phyloP scores from a whole-genome alignment of 768 basidiomycete species.

The Mrakia hoshinonis region DNA sequence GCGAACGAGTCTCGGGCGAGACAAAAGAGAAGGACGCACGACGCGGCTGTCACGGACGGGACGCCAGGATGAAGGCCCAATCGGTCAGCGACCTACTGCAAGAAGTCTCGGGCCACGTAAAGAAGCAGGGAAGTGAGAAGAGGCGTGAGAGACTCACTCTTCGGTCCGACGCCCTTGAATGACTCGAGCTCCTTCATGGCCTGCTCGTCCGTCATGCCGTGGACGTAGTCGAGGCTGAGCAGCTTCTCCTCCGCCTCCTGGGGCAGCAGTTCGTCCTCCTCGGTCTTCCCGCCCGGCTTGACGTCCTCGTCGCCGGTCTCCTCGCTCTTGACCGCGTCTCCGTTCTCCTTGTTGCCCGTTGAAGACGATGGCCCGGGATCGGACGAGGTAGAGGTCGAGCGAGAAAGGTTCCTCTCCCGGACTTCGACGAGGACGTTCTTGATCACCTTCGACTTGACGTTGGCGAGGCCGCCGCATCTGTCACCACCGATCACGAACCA shows the following conservation, averaged over 20 bases:
- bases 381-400: not conserved
- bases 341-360: not conserved
- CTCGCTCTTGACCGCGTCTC: not conserved
- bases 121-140: not conserved
- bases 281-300: not conserved
- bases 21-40: slow-evolving; percentile 27
- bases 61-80: too few relatives aligned
- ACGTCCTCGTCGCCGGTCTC: too few relatives aligned
- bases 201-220: slow-evolving; percentile 9
- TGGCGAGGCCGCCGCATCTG: slow-evolving; percentile 24
- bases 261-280: not conserved
- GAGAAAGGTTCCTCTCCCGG: slow-evolving; percentile 11
- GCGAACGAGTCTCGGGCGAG: slow-evolving; percentile 26
- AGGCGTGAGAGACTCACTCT: slow-evolving; percentile 6
- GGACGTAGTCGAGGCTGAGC: slow-evolving; percentile 20
- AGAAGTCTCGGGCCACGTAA: too few relatives aligned
- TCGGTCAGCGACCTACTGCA: too few relatives aligned
- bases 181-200: slow-evolving; percentile 26
- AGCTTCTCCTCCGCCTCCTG: slow-evolving; percentile 19
- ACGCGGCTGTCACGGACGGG: slow-evolving; percentile 12
- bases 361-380: not conserved
- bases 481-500: not conserved
- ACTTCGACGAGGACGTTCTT: slow-evolving; percentile 13
- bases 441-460: slow-evolving; percentile 25
- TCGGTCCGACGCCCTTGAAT: slow-evolving; percentile 27